Conservation (phyloP, 208 protist species). For the Borovskyia barvae region DNA sequence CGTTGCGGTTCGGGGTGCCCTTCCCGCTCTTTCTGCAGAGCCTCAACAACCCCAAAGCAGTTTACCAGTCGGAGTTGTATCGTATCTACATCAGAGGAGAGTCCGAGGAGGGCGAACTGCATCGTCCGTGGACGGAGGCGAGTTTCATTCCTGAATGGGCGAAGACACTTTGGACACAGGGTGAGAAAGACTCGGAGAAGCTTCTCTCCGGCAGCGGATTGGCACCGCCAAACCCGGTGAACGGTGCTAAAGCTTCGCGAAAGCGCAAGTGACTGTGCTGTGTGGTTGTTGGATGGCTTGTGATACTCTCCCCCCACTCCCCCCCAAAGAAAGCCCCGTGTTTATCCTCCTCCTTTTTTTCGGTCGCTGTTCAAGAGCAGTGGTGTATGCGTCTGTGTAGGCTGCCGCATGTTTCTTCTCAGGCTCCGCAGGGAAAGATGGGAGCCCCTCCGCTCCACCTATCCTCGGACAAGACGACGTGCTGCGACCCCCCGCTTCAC, state of each 20-base stretch:
- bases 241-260: constrained; percentile 16
- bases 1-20: constrained; percentile 43
- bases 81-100: constrained; percentile 57
- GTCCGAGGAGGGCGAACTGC: constrained; percentile 45
- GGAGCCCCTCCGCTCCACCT: background rate
- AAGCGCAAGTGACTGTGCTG: constrained; percentile 44
- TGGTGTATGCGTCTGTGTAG: background rate
- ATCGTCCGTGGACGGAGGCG: constrained; percentile 71
- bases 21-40: constrained; percentile 87
- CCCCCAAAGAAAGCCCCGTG: background rate
- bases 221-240: background rate
- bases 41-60: constrained; percentile 64
- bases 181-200: constrained; percentile 33
- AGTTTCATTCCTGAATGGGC: constrained; percentile 59
- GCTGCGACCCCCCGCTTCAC: no score
- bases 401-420: no score
- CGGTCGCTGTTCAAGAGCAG: background rate
- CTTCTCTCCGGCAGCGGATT: constrained; percentile 16
- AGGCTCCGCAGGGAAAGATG: no score
- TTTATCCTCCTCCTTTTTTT: background rate
- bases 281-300: no score
- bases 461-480: no score
- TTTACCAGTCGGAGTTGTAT: constrained; percentile 68
- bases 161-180: constrained; percentile 44
- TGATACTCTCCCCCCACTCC: background rate